Evolutionary conservation across 768 basidiomycete species (phyloP).

Genomic region (Phlebiopsis gigantea): DNA sequence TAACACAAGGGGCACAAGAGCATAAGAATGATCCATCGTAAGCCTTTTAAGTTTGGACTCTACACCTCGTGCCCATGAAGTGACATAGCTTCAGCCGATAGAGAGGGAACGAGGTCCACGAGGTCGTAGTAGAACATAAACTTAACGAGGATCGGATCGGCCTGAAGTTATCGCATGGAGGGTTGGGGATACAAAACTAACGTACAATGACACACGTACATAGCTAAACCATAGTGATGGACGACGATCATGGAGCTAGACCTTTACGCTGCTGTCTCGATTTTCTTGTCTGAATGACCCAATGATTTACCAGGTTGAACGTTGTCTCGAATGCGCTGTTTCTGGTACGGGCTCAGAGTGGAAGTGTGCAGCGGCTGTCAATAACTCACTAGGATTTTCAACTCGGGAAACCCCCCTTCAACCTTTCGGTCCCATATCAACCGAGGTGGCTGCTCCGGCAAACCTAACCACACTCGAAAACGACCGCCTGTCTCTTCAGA

Average conservation of each 20-base stretch:
- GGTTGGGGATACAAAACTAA: not conserved
- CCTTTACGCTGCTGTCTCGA: not conserved
- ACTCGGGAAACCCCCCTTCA: conserved; percentile 89
- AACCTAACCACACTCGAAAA: conserved; percentile 83
- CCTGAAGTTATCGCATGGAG: not conserved
- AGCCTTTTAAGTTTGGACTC: too few species aligned
- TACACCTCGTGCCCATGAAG: too few species aligned
- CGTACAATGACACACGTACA: not conserved
- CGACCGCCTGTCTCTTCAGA: conserved; percentile 81
- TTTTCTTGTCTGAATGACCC: conserved; percentile 81
- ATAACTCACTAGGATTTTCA: conserved; percentile 68
- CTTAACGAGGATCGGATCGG: not conserved
- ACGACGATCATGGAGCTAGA: not conserved
- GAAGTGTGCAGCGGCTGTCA: not conserved
- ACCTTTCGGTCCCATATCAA: conserved; percentile 88
- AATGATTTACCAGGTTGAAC: conserved; percentile 77
- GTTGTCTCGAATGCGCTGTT: conserved; percentile 81
- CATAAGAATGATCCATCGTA: too few species aligned
- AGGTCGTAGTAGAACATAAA: too few species aligned
- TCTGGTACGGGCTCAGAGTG: conserved; percentile 39
- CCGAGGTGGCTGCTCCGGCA: conserved; percentile 31
- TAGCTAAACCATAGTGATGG: not conserved
- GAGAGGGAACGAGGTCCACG: too few species aligned
- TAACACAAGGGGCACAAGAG: too few species aligned
- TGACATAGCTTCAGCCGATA: too few species aligned